These are phyloP conservation scores for Coprinellus aureogranulatus DNA, from an alignment of 768 basidiomycete species.

Conservation along the genomic window DNA sequence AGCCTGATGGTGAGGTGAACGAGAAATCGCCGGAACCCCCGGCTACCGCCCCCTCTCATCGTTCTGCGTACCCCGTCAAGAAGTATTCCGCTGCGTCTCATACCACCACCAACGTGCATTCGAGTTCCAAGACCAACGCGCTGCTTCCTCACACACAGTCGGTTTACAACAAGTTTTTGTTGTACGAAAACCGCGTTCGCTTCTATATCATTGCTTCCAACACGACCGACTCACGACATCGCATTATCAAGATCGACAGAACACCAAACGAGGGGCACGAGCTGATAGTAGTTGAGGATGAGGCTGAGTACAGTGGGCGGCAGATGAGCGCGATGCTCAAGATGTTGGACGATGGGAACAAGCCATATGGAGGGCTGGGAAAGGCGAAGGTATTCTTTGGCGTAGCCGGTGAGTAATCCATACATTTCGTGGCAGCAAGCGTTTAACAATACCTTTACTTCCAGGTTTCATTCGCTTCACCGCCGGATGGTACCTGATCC, in stretches of 20 bases:
- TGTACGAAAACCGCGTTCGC: conserved; percentile 89
- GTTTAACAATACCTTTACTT: not conserved
- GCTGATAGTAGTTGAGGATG: conserved; percentile 80
- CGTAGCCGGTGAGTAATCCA: conserved; percentile 59
- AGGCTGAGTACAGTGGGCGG: conserved; percentile 81
- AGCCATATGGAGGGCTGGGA: conserved; percentile 80
- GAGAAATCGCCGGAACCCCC: too few relatives aligned
- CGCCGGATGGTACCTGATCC: conserved; percentile 93
- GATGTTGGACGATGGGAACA: conserved; percentile 96
- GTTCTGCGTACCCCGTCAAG: too few relatives aligned
- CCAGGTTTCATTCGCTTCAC: conserved; percentile 91
- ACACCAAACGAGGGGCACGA: conserved; percentile 61
- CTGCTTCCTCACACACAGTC: not conserved
- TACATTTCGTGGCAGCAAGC: too few relatives aligned
- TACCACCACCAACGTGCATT: too few relatives aligned
- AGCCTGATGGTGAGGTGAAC: too few relatives aligned
- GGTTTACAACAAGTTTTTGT: conserved; percentile 78
- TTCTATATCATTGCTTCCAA: conserved; percentile 94
- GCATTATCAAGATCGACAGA: conserved; percentile 91
- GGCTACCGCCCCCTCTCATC: too few relatives aligned
- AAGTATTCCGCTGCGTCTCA: too few relatives aligned
- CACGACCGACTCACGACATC: conserved; percentile 81
- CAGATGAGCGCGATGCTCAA: conserved; percentile 89
- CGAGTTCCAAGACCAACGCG: not conserved
- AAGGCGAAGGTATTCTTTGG: conserved; percentile 79